Evolutionary conservation across 2,329 filamentous ascomycete species (phyloP).

Genomic region (Cryphonectria parasitica): DNA sequence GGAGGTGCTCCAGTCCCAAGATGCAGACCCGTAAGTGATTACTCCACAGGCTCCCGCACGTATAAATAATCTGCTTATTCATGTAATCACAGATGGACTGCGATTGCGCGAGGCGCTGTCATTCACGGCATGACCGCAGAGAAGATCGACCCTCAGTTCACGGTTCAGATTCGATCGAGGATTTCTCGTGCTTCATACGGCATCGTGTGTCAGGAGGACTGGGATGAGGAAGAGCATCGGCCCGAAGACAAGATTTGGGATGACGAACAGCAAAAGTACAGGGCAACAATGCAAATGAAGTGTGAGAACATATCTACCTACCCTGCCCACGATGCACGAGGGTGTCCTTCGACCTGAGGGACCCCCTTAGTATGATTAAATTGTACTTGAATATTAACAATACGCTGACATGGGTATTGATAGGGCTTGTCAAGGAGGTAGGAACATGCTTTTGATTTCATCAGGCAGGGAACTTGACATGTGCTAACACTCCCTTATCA

Average conservation of each 20-base stretch:
- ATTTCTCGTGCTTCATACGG: conserved; percentile 31
- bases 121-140: conserved; percentile 19
- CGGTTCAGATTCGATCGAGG: conserved; percentile 18
- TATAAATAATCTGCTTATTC: neutral
- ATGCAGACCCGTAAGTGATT: conserved; percentile 40
- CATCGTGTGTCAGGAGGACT: neutral
- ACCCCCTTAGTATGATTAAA: neutral
- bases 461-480: neutral
- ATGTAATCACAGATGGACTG: conserved; percentile 28
- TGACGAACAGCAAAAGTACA: neutral
- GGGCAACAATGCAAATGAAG: conserved; percentile 26
- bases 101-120: conserved; percentile 33
- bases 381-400: neutral
- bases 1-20: conserved; percentile 38
- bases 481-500: neutral
- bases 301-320: conserved; percentile 22
- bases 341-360: neutral
- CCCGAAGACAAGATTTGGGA: conserved; percentile 19
- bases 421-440: conserved; percentile 8
- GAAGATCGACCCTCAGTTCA: conserved; percentile 5
- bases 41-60: neutral
- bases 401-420: neutral
- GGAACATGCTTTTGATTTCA: neutral
- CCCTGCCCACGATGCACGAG: neutral
- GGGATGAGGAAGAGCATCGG: conserved; percentile 13